Evolutionary conservation across 2,329 filamentous ascomycete genomes (phyloP), one percentile per base, ranked within the genome.

Genomic region (Penicillium paneum): DNA sequence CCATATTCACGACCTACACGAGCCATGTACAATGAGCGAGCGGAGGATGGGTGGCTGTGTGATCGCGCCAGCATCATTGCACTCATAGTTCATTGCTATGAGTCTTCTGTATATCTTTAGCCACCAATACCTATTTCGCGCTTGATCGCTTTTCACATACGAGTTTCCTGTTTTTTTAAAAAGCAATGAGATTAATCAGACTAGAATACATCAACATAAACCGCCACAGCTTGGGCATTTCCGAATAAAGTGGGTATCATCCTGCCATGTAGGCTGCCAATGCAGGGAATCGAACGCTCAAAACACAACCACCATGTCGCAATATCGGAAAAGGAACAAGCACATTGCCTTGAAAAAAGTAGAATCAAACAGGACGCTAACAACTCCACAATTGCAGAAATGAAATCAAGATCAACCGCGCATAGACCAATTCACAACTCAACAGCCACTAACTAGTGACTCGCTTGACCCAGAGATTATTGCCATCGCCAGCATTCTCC

Each of bases 391-490:
- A 5, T 40, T 28, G n/a, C 35, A 39, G 19, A 52, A 32, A 45
- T 39, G 42, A 40, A 12, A 8, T 24, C 26, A 43, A 19, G 24
- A 13, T 39, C 28, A 35, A 19, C 19, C 8, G 26, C 29, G 29
- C 43, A 35, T 12, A n/a, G 38, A 38, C 29, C 17, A 31, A 38
- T 15, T n/a, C 8, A 39, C 15, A 35, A 35, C n/a, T 13, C 15
- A 29, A 29, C 39, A 35, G 34, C 31, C 46, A 42, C 81, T 70
- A 87, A 57, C 79, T 83, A 19, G 89, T 91, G 57, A 91, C 86
- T 59, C 90, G 81, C 65, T 87, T 82, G 46, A 95, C 88, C 90
- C 90, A 95, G 10, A 95, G 74, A 29, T 83, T 83, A 11, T 83
- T 83, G 65, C 89, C 63, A 54, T 71, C 71, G 31, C 73, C 72